A percentile compares a stretch with the other conserved stretches of the same genome.
phyloP scores from a whole-genome alignment of 345 rosid genomes.

The Pugionium dolabratum region DNA sequence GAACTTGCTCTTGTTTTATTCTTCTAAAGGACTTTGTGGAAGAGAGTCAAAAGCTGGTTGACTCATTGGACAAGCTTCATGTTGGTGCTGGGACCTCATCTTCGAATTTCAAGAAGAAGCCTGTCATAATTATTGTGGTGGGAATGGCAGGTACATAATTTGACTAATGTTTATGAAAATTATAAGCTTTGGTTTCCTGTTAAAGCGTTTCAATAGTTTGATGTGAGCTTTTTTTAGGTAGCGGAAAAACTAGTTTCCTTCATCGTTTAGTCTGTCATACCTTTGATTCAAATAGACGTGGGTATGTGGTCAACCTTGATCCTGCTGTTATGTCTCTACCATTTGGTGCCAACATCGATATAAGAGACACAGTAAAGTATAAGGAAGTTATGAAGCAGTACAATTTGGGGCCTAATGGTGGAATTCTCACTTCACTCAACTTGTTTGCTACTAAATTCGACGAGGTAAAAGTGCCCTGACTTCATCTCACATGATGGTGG shows the following conservation, averaged over 20 bases:
- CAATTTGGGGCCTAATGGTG: constrained; percentile 83
- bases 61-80: constrained; percentile 60
- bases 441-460: constrained; percentile 81
- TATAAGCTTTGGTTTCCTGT: not conserved
- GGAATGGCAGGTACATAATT: constrained; percentile 73
- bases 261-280: constrained; percentile 71
- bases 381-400: constrained; percentile 88
- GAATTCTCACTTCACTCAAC: constrained; percentile 75
- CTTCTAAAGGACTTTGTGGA: constrained; percentile 39
- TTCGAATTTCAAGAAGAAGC: constrained; percentile 62
- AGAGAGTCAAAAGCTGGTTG: constrained; percentile 52
- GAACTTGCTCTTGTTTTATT: constrained; percentile 8
- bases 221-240: constrained; percentile 45
- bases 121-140: constrained; percentile 65
- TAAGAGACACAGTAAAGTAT: constrained; percentile 75
- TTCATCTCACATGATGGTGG: not conserved
- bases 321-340: constrained; percentile 89
- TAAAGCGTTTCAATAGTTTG: constrained; percentile 6
- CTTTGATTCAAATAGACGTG: constrained; percentile 59
- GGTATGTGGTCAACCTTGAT: constrained; percentile 80
- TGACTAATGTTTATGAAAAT: not conserved
- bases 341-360: constrained; percentile 76
- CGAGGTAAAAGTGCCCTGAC: constrained; percentile 49
- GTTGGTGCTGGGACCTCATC: constrained; percentile 49
- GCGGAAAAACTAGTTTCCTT: constrained; percentile 81